phyloP scores from a whole-genome alignment of 1,284 basidiomycete species.

The Exobasidium rhododendri region DNA sequence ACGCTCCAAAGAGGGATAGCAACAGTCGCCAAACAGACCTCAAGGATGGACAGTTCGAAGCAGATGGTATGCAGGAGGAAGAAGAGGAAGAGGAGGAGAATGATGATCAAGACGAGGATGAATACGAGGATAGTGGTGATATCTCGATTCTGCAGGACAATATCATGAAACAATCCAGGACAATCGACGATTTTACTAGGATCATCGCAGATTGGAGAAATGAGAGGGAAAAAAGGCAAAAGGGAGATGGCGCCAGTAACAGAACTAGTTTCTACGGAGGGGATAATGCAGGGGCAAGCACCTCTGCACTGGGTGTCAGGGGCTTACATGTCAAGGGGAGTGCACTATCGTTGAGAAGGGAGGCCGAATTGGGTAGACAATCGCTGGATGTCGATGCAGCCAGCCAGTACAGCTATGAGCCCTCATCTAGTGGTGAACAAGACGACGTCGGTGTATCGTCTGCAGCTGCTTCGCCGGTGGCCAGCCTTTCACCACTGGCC shows the following conservation, averaged over 20 bases:
- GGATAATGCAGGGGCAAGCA: not conserved
- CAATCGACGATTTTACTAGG: constrained; percentile 48
- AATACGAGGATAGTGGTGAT: constrained; percentile 2
- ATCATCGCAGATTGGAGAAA: constrained; percentile 44
- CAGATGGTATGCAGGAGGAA: too few species aligned
- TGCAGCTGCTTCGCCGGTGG: not conserved
- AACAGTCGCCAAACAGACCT: too few species aligned
- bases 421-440: not conserved
- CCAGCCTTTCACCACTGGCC: not conserved
- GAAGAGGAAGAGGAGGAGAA: not conserved
- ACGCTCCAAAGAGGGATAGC: too few species aligned
- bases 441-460: constrained; percentile 3
- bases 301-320: not conserved
- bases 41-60: too few species aligned
- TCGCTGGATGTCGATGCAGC: not conserved
- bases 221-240: constrained; percentile 7
- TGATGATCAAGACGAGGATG: constrained; percentile 1
- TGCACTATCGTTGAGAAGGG: not conserved
- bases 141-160: constrained; percentile 27
- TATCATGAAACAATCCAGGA: constrained; percentile 36
- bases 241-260: constrained; percentile 1
- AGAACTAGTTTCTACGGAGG: constrained; percentile 4
- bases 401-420: constrained; percentile 20
- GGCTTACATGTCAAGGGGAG: not conserved
- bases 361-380: not conserved